Base-by-base conservation (phyloP, 208 protist species). In the Trypanosoma cruzi region DNA sequence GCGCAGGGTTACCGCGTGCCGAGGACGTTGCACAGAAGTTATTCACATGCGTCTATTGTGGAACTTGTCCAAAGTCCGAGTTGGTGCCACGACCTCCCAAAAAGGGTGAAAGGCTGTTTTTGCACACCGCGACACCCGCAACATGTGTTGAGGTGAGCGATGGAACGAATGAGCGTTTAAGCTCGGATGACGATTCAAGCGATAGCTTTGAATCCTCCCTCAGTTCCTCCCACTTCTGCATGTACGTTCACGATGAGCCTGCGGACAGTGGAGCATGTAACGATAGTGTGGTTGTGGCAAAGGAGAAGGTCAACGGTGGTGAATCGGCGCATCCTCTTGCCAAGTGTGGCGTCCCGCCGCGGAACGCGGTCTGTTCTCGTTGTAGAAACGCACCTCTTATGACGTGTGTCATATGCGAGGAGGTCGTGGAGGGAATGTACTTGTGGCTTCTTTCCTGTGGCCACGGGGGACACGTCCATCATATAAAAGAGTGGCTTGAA, bases 21-120 rank as follows among this genome's bases (percentile, higher is more conserved):
- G 78, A 82, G 10, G 87, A 93, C 37, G 87, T 90, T 68, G 75
- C 84, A 32, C 91, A 92, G 64, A 93, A 92, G 73, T 78, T 89
- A 66, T 85, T 89, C 74, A 93, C 90, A 1, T 93, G 88, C 61
- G 81, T 93, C n/a, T 88, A 83, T 73, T 95, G 90, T 62, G 85
- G 81, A 14, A 77, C 29, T 26, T 95, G 89, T 52, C 53, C 64
- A 18, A 90, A 94, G 54, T 64, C 77, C 26, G 85, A 89, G 75
- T 58, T 91, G 40, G 64, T 77, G 34, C 62, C 77, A 20, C 66
- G 70, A 44, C 64, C 77, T 66, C 32, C 53, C 24, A 79, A 68
- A 56, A 61, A 50, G 29, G 18, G 36, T 1, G 22, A 58, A 26
- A 18, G 18, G 24, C 7, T 48, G 32, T 44, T 7, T 16, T 44